Evolutionary conservation across 2,329 filamentous ascomycete species (phyloP).

Genomic region (Fusarium sp.): DNA sequence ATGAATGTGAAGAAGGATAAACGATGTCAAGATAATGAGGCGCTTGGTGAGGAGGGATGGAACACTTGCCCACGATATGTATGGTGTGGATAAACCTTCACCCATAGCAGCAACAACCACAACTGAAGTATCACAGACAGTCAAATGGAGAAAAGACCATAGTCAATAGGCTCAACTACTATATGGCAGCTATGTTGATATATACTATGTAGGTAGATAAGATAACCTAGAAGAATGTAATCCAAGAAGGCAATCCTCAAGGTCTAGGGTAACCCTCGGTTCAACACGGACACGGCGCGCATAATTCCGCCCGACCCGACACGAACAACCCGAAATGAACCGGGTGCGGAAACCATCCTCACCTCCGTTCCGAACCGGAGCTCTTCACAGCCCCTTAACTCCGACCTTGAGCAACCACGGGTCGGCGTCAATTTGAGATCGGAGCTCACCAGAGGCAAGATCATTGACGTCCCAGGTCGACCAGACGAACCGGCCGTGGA

Average conservation of each 20-base stretch:
- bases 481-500: slow-evolving; percentile 61
- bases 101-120: neutral
- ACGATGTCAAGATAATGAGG: neutral
- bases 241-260: neutral
- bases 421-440: slow-evolving; percentile 21
- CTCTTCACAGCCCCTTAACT: slow-evolving; percentile 28
- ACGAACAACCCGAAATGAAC: neutral
- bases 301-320: neutral
- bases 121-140: neutral
- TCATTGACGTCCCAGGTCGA: slow-evolving; percentile 65
- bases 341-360: neutral
- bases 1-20: neutral
- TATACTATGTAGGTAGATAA: neutral
- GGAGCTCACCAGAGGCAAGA: slow-evolving; percentile 38
- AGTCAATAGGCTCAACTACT: neutral
- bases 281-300: neutral
- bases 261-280: neutral
- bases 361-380: neutral
- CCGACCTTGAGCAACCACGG: slow-evolving; percentile 41
- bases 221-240: no score
- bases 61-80: neutral
- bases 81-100: neutral
- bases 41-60: neutral
- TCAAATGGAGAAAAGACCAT: neutral
- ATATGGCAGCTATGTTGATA: neutral